phyloP scores from a whole-genome alignment of 2,329 filamentous ascomycete genomes.

The Macroventuria anomochaeta region DNA sequence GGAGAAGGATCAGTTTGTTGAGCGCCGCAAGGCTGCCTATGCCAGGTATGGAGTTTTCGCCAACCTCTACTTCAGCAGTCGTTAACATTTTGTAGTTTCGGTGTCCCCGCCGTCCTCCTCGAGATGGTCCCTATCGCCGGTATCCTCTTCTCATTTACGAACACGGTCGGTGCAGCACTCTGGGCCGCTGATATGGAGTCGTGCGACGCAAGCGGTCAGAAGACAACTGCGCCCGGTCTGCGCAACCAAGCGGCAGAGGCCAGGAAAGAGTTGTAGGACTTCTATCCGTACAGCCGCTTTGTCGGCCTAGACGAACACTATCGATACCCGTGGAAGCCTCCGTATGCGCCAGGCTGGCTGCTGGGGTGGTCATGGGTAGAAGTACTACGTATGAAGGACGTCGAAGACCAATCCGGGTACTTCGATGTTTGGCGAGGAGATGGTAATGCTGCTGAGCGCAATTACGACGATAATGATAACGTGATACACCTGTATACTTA shows the following conservation, averaged over 20 bases:
- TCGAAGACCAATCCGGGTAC: background rate
- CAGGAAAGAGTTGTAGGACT: conserved; percentile 45
- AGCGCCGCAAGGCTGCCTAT: conserved; percentile 75
- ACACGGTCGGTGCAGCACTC: conserved; percentile 89
- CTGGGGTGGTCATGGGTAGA: conserved; percentile 37
- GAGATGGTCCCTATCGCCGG: conserved; percentile 85
- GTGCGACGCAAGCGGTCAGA: conserved; percentile 22
- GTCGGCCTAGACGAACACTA: conserved; percentile 17
- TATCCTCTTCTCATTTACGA: conserved; percentile 88
- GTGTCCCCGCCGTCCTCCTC: conserved; percentile 79
- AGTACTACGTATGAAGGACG: background rate
- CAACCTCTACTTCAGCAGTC: background rate
- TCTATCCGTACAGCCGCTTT: conserved; percentile 4
- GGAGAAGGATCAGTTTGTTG: conserved; percentile 72
- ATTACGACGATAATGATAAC: background rate
- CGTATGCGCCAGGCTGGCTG: conserved; percentile 41
- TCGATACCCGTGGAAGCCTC: conserved; percentile 46
- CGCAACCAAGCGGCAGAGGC: conserved; percentile 46
- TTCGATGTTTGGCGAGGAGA: background rate
- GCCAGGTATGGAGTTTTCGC: conserved; percentile 64
- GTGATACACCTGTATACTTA: conserved; percentile 3
- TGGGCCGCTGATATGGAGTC: conserved; percentile 88
- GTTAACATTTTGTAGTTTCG: conserved; percentile 52
- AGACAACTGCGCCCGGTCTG: conserved; percentile 45
- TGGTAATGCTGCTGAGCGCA: background rate